phyloP scores from a whole-genome alignment of 805 yeast species.

The Cyberlindnera mrakii region DNA sequence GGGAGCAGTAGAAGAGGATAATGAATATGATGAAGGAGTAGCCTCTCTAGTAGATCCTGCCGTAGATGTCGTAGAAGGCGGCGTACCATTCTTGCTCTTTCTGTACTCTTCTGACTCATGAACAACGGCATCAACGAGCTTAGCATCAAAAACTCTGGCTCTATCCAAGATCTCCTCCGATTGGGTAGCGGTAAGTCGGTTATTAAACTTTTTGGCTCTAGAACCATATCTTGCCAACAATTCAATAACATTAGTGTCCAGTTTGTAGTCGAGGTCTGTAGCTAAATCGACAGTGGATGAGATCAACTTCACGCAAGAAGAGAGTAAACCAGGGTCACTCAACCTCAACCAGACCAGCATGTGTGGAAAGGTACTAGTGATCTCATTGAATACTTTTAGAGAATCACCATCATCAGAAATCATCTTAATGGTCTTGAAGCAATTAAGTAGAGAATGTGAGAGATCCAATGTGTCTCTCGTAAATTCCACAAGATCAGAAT shows the following conservation, averaged over 20 bases:
- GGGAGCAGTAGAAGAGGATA: conserved; percentile 4
- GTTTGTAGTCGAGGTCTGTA: conserved; percentile 40
- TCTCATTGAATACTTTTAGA: conserved; percentile 39
- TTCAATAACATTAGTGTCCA: conserved; percentile 48
- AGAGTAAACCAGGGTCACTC: conserved; percentile 69
- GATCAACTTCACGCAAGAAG: conserved; percentile 67
- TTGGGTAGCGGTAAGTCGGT: conserved; percentile 64
- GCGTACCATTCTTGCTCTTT: conserved; percentile 18
- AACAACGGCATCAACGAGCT: conserved; percentile 47
- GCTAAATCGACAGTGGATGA: conserved; percentile 63
- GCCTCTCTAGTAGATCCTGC: conserved; percentile 1
- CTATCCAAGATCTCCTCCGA: conserved; percentile 54
- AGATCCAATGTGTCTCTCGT: conserved; percentile 83
- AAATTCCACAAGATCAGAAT: conserved; percentile 63
- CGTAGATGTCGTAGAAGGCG: background rate
- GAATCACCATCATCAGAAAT: conserved; percentile 21
- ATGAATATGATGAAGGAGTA: conserved; percentile 16
- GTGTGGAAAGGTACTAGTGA: conserved; percentile 57
- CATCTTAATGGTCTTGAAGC: conserved; percentile 45
- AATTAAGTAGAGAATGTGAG: conserved; percentile 60
- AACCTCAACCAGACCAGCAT: conserved; percentile 78
- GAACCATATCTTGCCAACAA: conserved; percentile 59
- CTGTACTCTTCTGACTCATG: conserved; percentile 35
- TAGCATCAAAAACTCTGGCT: conserved; percentile 50
- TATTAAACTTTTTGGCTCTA: conserved; percentile 61